Base-by-base conservation (phyloP, 495 filamentous ascomycete species). In the Rhypophila decipiens region DNA sequence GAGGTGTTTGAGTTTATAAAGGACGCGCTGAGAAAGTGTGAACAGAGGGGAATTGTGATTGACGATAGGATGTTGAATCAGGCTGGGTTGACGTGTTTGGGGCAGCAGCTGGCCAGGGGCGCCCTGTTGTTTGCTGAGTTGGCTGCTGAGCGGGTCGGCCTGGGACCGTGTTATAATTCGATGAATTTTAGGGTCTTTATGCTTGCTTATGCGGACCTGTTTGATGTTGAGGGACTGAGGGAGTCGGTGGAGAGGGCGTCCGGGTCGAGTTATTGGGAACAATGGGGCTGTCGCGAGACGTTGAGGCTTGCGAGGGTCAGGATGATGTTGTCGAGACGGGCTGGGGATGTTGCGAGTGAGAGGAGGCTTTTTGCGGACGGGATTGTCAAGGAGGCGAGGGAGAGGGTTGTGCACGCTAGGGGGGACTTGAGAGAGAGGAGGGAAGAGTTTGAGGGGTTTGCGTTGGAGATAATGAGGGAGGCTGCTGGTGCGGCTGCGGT, bases 161-260 rank as follows among this genome's bases (percentile, higher is more conserved):
- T 23, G 12, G 55, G 55, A 12, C 59, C 50, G 0, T 66, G 63
- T 49, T 70, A 61, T 53, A 67, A 57, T 42, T 55, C 50, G n/a
- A 56, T 44, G 15, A 72, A 58, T 53, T 75, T 71, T 50, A 60
- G 47, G 18, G 61, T 65, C 38, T 51, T 73, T 34, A 52, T 76
- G 9, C 49, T 29, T n/a, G 58, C 59, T 15, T 75, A 71, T 41
- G 52, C 68, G 11, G 31, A 48, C 13, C 49, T 73, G 5, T 44
- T 53, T 10, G 65, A 75, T 46, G 24, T 54, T 5, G 48, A 41
- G 11, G 65, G 61, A 19, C 57, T 76, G 36, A 46, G 53, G 2
- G 49, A 56, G 20, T 57, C 68, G 4, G 24, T 71, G n/a, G 42
- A 50, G 5, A 57, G 49, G 39, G 54, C 62, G 4, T 42, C 58